phyloP scores from a whole-genome alignment of 2,329 filamentous ascomycete species.

The Didymella sp. region DNA sequence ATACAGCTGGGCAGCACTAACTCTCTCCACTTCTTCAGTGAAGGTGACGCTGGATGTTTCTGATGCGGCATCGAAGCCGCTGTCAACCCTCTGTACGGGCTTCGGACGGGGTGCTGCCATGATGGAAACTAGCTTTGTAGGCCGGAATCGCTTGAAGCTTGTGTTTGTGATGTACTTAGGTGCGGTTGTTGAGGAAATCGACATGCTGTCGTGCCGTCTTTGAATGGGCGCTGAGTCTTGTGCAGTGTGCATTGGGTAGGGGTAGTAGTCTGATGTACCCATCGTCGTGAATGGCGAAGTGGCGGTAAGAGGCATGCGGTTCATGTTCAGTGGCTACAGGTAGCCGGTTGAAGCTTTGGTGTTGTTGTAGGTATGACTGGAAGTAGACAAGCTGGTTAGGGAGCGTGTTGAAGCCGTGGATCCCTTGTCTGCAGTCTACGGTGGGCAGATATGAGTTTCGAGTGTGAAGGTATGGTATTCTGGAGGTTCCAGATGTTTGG shows the following conservation, averaged over 20 bases:
- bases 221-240: not conserved
- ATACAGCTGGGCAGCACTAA: not conserved
- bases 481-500: not conserved
- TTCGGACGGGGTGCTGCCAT: not conserved
- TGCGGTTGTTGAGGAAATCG: not conserved
- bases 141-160: no score
- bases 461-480: not conserved
- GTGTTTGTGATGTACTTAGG: not conserved
- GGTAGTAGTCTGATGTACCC: slow-evolving; percentile 5
- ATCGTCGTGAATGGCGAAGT: slow-evolving; percentile 4
- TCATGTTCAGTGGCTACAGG: not conserved
- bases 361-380: not conserved
- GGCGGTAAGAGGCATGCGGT: not conserved
- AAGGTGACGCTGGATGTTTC: slow-evolving; percentile 7
- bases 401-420: not conserved
- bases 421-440: not conserved
- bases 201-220: not conserved
- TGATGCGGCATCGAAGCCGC: slow-evolving; percentile 5
- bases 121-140: not conserved
- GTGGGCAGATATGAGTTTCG: no score
- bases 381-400: not conserved
- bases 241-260: slow-evolving; percentile 6
- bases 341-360: no score
- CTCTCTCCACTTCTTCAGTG: slow-evolving; percentile 6
- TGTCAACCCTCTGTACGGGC: slow-evolving; percentile 1